phyloP scores from a whole-genome alignment of 495 filamentous ascomycete genomes.

The Cercophora scortea region DNA sequence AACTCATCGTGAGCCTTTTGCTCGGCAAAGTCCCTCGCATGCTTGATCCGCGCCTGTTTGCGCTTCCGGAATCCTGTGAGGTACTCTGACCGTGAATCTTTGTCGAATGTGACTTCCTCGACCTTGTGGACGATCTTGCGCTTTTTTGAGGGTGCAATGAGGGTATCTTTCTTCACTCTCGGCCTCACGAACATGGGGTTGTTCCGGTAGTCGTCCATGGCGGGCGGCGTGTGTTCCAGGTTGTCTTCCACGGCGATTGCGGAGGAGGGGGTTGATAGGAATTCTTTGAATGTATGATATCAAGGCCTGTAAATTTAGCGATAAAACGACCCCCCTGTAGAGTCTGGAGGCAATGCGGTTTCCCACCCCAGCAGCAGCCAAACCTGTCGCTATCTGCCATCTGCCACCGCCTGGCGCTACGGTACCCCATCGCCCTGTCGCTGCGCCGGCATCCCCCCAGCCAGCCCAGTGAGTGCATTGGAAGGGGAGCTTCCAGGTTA shows the following conservation, averaged over 20 bases:
- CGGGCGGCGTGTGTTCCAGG: neutral
- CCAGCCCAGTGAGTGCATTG: neutral
- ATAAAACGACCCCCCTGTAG: neutral
- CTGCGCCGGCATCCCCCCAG: neutral
- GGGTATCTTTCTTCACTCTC: constrained; percentile 37
- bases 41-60: constrained; percentile 73
- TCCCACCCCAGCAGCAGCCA: too few species aligned
- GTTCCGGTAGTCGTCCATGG: neutral
- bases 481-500: neutral
- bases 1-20: constrained; percentile 67
- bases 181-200: constrained; percentile 38
- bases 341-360: neutral
- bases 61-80: constrained; percentile 95
- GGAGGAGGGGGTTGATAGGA: too few species aligned
- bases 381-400: neutral
- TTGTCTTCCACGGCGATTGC: too few species aligned
- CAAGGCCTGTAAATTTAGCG: constrained; percentile 18
- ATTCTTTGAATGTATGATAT: too few species aligned
- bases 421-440: neutral
- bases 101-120: constrained; percentile 81
- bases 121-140: constrained; percentile 52
- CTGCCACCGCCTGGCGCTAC: neutral
- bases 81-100: constrained; percentile 67
- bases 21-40: constrained; percentile 69
- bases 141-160: constrained; percentile 51